A percentile compares a stretch with the other conserved stretches of the same genome.
Evolutionary conservation across 176 grass and related monocot genomes (phyloP).

Genomic region (Cenchrus purpureus): DNA sequence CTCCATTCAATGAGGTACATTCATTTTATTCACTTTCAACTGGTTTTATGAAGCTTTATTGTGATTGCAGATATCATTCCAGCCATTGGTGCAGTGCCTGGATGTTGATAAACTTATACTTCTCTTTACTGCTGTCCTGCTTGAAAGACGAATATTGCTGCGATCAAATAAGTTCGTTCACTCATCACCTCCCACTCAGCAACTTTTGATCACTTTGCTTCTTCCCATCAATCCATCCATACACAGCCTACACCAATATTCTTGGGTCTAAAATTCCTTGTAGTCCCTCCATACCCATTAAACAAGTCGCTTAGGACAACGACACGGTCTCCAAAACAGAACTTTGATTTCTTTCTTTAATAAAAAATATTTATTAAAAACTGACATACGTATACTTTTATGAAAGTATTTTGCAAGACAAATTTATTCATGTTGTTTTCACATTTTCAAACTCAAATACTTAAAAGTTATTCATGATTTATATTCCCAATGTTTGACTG

Average conservation of each 20-base stretch:
- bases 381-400: too few species aligned
- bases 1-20: slow-evolving; percentile 19
- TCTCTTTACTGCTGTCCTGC: slow-evolving; percentile 94
- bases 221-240: slow-evolving; percentile 23
- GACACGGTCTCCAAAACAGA: too few species aligned
- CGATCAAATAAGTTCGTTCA: slow-evolving; percentile 92
- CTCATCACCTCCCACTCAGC: slow-evolving; percentile 28
- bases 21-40: slow-evolving; percentile 28
- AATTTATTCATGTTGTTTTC: too few species aligned
- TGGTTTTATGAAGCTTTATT: slow-evolving; percentile 47
- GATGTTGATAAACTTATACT: slow-evolving; percentile 98
- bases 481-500: too few species aligned
- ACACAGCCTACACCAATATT: background rate
- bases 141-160: slow-evolving; percentile 99
- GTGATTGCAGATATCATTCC: slow-evolving; percentile 90
- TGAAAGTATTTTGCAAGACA: too few species aligned
- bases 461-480: too few species aligned
- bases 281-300: background rate
- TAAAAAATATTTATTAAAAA: too few species aligned
- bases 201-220: slow-evolving; percentile 37
- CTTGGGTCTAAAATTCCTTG: background rate
- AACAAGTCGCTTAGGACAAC: too few species aligned
- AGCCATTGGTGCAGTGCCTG: slow-evolving; percentile 92
- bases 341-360: too few species aligned
- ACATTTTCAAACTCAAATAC: too few species aligned